Conservation (phyloP, 352 stramenopile species). For the Phytopythium aichiense region DNA sequence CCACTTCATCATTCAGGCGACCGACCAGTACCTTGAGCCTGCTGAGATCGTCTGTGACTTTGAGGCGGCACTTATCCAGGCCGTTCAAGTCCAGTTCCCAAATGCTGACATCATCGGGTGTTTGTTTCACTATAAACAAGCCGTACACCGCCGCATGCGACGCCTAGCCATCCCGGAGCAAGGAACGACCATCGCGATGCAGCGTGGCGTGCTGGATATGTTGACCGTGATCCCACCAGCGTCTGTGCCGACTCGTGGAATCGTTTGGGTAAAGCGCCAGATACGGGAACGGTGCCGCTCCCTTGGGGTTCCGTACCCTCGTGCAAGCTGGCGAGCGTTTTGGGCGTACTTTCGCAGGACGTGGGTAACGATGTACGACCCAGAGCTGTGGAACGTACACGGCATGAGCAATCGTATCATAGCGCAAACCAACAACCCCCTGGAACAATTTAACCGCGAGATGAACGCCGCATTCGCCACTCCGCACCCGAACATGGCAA, state of each 20-base stretch:
- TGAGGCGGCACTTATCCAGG: too few relatives aligned
- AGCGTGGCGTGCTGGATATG: slow-evolving; percentile 2
- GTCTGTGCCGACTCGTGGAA: not conserved
- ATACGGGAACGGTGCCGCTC: not conserved
- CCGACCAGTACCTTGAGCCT: too few relatives aligned
- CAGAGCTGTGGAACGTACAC: slow-evolving; percentile 15
- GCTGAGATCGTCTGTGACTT: too few relatives aligned
- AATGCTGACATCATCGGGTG: too few relatives aligned
- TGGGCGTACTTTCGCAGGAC: slow-evolving; percentile 17
- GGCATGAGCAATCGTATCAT: slow-evolving; percentile 9
- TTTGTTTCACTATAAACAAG: too few relatives aligned
- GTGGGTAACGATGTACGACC: slow-evolving; percentile 10
- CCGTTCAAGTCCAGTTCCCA: too few relatives aligned
- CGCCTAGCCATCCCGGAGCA: too few relatives aligned
- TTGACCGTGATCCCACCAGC: slow-evolving; percentile 8
- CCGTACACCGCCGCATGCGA: too few relatives aligned
- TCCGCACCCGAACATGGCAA: slow-evolving; percentile 7
- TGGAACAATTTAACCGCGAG: slow-evolving; percentile 19
- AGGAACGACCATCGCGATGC: too few relatives aligned
- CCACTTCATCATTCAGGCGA: too few relatives aligned
- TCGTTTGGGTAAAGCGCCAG: not conserved
- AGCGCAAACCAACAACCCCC: slow-evolving; percentile 17
- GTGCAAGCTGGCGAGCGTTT: slow-evolving; percentile 5
- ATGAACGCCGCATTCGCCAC: slow-evolving; percentile 13
- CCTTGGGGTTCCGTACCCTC: not conserved